phyloP scores from a whole-genome alignment of 2,329 filamentous ascomycete genomes.

The Venturia asperata region DNA sequence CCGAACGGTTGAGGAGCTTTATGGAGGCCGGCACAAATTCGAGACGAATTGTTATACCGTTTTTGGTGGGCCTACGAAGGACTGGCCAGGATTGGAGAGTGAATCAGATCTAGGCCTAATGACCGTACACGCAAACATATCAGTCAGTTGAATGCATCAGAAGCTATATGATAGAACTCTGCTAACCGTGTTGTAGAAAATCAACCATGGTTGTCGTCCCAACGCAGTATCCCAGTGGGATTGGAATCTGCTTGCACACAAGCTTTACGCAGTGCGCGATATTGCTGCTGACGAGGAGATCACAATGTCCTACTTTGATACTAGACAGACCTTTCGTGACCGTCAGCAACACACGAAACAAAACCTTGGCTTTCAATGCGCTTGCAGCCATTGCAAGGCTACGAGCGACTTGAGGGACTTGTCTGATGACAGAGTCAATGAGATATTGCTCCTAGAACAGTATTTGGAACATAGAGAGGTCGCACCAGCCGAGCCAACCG shows the following conservation, averaged over 20 bases:
- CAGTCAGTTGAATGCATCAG: background rate
- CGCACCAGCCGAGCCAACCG: slow-evolving; percentile 19
- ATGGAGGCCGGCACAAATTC: background rate
- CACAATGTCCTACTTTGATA: slow-evolving; percentile 34
- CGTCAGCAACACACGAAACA: slow-evolving; percentile 29
- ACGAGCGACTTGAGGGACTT: slow-evolving; percentile 25
- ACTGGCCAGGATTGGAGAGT: background rate
- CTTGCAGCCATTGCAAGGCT: slow-evolving; percentile 32
- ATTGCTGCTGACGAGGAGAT: slow-evolving; percentile 37
- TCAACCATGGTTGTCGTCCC: background rate
- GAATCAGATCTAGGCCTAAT: background rate
- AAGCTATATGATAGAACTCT: background rate
- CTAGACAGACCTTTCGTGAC: slow-evolving; percentile 28
- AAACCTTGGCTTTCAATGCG: slow-evolving; percentile 36
- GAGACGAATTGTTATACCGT: background rate
- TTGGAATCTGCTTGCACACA: background rate
- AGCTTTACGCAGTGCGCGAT: slow-evolving; percentile 23
- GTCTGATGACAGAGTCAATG: slow-evolving; percentile 32
- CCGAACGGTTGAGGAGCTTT: background rate
- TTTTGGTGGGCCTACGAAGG: background rate
- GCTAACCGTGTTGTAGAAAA: background rate
- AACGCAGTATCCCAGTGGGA: background rate
- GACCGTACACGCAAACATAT: background rate
- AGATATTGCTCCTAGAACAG: slow-evolving; percentile 29
- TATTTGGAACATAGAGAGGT: slow-evolving; percentile 31